Base-by-base conservation (phyloP, 2,329 filamentous ascomycete genomes). In the Chaetothyriales sp. region DNA sequence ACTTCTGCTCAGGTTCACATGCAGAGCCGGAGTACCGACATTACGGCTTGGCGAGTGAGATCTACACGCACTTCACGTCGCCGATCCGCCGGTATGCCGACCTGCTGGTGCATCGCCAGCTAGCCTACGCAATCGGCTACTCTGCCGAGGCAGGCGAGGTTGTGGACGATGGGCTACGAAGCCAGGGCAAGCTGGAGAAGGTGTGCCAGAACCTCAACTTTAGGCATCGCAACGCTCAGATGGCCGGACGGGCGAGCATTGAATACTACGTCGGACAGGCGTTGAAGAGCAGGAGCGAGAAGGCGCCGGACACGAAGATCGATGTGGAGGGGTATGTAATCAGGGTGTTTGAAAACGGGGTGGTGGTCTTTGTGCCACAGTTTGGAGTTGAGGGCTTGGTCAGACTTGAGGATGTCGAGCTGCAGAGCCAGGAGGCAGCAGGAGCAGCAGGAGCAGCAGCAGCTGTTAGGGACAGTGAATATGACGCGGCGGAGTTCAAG, bases 141-240 rank as follows among this genome's bases (percentile, higher is more conserved):
- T 89, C 70, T 51, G 66, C 66, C 44, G 66, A 70, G 54, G 66
- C 68, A 28, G 68, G 68, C 47, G 68, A 89, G 70, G 74, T 82
- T 42, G 76, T 92, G n/a, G 84, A 93, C 64, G 76, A 86, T 6
- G 83, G 81, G 46, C 77, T 93, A 52, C 84, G 86, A 63, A 87
- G 83, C 59, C 83, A 87, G 57, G 80, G 81, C 58, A 86, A 88
- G 60, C 81, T 98, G 51, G 89, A 96, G 68, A 85, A 81, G 51
- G 86, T 98, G 20, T 96, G 92, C 77, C 89, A 88, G 68, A 98
- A 98, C 71, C 95, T 98, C 77, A 98, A 98, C 67, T 82, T 92
- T 52, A 83, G 92, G 6, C 92, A 98, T 68, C 86, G 92, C 63
- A 98, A 98, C 67, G 92, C 92, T 28, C 92, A 98, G 69, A 83